phyloP scores from a whole-genome alignment of 768 basidiomycete genomes.

The Hygrophoropsis aurantiaca region DNA sequence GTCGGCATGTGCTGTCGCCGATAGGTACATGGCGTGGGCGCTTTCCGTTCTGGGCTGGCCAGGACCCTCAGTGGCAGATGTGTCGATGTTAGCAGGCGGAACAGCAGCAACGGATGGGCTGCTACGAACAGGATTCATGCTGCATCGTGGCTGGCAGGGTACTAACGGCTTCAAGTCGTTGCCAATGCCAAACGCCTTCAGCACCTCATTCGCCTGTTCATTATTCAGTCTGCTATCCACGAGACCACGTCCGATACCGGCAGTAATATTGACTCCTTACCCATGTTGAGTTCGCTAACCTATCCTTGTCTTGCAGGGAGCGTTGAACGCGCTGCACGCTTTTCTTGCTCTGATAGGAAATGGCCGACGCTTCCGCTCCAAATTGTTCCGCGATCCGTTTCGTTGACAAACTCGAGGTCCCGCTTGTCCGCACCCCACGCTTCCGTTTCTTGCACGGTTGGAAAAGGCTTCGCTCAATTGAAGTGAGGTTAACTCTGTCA shows the following conservation, averaged over 20 bases:
- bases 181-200: neutral
- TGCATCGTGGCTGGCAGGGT: too few species aligned
- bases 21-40: too few species aligned
- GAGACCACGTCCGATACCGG: too few species aligned
- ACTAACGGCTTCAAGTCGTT: too few species aligned
- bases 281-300: neutral
- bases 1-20: too few species aligned
- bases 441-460: slow-evolving; percentile 1
- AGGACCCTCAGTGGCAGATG: too few species aligned
- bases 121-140: too few species aligned
- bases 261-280: too few species aligned
- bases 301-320: neutral
- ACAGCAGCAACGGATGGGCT: too few species aligned
- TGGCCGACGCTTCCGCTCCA: neutral
- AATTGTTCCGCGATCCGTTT: slow-evolving; percentile 1
- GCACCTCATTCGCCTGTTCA: slow-evolving; percentile 1
- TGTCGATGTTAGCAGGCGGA: too few species aligned
- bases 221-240: neutral
- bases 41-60: too few species aligned
- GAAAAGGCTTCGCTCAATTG: slow-evolving; percentile 2
- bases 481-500: too few species aligned
- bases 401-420: neutral
- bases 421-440: neutral
- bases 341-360: slow-evolving; percentile 4
- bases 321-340: neutral